Base-by-base conservation (phyloP, 2,329 filamentous ascomycete species). In the Metarhizium sp. region DNA sequence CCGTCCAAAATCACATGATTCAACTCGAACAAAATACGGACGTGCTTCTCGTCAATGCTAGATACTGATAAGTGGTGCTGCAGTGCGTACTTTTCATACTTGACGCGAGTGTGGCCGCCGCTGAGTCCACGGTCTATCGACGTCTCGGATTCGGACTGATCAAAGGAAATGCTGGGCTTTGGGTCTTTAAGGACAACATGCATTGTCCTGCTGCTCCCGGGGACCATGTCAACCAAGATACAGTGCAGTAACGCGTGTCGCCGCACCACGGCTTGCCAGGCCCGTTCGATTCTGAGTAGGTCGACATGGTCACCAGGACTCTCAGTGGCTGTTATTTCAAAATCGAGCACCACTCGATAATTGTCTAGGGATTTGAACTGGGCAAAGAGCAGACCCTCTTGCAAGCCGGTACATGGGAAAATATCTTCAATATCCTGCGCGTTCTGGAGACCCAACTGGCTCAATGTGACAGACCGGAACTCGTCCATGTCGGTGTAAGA, bases 401-500 rank as follows among this genome's bases (percentile, higher is more conserved):
- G 62, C 4, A 63, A 48, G 1, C 59, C 51, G n/a, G 62, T 61
- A 48, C 61, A 62, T 2, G 61, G 62, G 20, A 59, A 55, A 10
- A 62, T 52, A 36, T 63, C 62, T 18, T 67, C 63, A 13, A 64
- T 43, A 6, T 55, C 61, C 6, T 43, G 14, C n/a, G 38, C 16
- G 20, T 30, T 11, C 6, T 32, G 8, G 14, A 30, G 50, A 1
- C 34, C 34, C 8, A 51, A 14, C 25, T n/a, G 49, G 16, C 10
- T 6, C 18, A 47, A 59, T 63, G 1, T 61, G 64, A 16, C 11
- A 40, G 38, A 40, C 5, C 13, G 38, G 14, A 40, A 40, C 38
- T 40, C 38, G 0, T 40, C 38, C 11, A 42, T 40, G 30, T 51
- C 49, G 16, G n/a, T 5, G 10, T 36, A 36, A 8, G 32, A 51